phyloP scores from a whole-genome alignment of 2,329 filamentous ascomycete genomes.

The Rosellinia necatrix region DNA sequence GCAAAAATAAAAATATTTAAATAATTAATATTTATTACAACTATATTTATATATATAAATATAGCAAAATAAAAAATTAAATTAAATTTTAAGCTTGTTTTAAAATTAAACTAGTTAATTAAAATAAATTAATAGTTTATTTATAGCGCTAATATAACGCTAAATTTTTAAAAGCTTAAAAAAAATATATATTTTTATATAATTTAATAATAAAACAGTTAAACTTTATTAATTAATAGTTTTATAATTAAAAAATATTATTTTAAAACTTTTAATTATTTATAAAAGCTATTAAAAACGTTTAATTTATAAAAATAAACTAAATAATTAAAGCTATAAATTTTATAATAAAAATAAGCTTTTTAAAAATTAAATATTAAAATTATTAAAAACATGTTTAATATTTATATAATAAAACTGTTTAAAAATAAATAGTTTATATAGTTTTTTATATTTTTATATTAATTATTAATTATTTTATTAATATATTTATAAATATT shows the following conservation, averaged over 20 bases:
- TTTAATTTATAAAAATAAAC: slow-evolving; percentile 4
- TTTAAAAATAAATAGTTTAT: slow-evolving; percentile 4
- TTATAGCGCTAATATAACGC: not conserved
- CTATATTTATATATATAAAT: not conserved
- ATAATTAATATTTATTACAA: not conserved
- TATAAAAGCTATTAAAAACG: not conserved
- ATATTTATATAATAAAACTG: slow-evolving; percentile 3
- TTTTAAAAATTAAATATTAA: not conserved
- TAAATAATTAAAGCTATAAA: not conserved
- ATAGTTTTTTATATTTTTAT: not conserved
- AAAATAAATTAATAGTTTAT: not conserved
- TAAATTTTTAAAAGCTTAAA: not conserved
- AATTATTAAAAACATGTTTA: slow-evolving; percentile 1
- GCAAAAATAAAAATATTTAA: not conserved
- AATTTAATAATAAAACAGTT: not conserved
- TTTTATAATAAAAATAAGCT: slow-evolving; percentile 6
- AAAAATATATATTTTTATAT: not conserved
- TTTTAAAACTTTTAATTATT: not conserved
- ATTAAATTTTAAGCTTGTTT: not conserved
- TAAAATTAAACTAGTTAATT: not conserved
- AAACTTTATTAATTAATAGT: not conserved
- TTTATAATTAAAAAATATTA: not conserved
- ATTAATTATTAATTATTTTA: slow-evolving; percentile 4
- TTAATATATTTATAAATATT: not conserved
- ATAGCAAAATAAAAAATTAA: not conserved